Evolutionary conservation across 345 rosid species (phyloP).

Genomic region (Boechera divaricarpa): DNA sequence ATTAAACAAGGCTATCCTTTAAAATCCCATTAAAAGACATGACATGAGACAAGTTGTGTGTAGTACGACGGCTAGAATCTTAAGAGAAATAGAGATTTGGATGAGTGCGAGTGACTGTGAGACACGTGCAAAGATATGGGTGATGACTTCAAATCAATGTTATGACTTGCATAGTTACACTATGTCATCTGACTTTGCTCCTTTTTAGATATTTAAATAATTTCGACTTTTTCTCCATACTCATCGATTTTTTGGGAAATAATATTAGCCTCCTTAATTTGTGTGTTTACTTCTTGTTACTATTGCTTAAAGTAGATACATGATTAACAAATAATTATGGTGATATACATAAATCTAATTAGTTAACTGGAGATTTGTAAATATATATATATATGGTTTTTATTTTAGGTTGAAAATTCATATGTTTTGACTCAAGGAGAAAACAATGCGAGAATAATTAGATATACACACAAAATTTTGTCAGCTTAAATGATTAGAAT

Average conservation of each 20-base stretch:
- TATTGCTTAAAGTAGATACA: background rate
- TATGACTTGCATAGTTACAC: conserved; percentile 32
- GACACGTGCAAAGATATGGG: conserved; percentile 46
- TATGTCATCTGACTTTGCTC: conserved; percentile 36
- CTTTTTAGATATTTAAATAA: background rate
- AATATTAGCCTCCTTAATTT: background rate
- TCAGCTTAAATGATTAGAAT: conserved; percentile 24
- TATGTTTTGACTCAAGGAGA: conserved; percentile 8
- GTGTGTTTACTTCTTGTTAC: background rate
- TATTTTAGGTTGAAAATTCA: background rate
- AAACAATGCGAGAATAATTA: background rate
- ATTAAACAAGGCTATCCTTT: background rate
- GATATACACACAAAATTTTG: conserved; percentile 11
- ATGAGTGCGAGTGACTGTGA: conserved; percentile 27
- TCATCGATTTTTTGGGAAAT: background rate
- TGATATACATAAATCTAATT: background rate
- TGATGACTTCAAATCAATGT: conserved; percentile 43
- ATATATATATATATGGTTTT: background rate
- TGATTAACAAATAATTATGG: conserved; percentile 5
- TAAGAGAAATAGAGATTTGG: conserved; percentile 31
- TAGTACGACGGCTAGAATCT: conserved; percentile 37
- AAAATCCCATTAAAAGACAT: conserved; percentile 29
- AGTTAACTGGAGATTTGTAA: background rate
- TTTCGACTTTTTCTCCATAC: background rate
- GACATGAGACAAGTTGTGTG: conserved; percentile 41